phyloP scores from a whole-genome alignment of 371 early-diverging fungal species.

The Dinochytrium kinnereticum region DNA sequence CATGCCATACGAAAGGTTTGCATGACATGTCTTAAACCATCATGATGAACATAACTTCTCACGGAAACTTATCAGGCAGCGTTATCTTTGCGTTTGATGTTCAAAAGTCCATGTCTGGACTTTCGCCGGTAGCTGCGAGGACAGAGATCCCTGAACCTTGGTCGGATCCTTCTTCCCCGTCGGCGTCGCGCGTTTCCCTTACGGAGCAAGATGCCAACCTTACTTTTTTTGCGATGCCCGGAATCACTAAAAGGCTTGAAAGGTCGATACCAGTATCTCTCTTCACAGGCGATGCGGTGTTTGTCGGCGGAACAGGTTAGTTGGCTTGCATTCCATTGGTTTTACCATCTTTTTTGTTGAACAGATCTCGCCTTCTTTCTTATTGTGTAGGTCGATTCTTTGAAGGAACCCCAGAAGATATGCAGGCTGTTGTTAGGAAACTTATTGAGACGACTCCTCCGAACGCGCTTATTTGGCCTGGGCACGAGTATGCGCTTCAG shows the following conservation, averaged over 20 bases:
- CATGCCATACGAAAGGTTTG: constrained; percentile 24
- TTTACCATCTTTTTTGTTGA: neutral
- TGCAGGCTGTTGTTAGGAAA: neutral
- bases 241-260: neutral
- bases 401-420: constrained; percentile 17
- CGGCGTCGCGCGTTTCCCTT: neutral
- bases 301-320: constrained; percentile 22
- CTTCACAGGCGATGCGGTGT: constrained; percentile 27
- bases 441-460: neutral
- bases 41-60: too few relatives aligned
- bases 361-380: neutral
- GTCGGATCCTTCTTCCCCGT: neutral
- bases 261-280: neutral
- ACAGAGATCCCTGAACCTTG: neutral
- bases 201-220: neutral
- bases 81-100: constrained; percentile 13
- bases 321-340: neutral
- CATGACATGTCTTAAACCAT: too few relatives aligned
- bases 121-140: neutral
- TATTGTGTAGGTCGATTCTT: constrained; percentile 15
- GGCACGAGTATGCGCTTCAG: constrained; percentile 18
- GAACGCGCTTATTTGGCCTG: constrained; percentile 17
- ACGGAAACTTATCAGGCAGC: neutral
- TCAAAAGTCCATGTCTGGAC: neutral
- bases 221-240: neutral